phyloP scores from a whole-genome alignment of 129 eudicot genomes.

The Helianthus tuberosus region DNA sequence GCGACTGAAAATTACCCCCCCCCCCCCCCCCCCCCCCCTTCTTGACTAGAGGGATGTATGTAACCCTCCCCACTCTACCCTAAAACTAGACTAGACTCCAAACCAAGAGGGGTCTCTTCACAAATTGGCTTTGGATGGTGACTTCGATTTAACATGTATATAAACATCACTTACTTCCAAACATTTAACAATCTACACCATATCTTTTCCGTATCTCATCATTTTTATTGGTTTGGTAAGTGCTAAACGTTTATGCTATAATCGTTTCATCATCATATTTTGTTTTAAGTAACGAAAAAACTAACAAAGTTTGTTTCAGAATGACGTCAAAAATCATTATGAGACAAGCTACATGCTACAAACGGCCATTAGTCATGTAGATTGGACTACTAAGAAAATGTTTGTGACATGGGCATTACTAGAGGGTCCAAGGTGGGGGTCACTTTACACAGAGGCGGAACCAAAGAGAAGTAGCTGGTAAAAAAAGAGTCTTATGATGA shows the following conservation, averaged over 20 bases:
- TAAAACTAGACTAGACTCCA: slow-evolving; percentile 28
- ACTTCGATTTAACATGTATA: slow-evolving; percentile 30
- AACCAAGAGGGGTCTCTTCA: slow-evolving; percentile 31
- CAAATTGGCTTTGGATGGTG: slow-evolving; percentile 35
- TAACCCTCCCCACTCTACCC: slow-evolving; percentile 26
- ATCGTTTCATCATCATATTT: not conserved
- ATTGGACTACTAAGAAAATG: not conserved
- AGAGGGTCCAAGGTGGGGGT: not conserved
- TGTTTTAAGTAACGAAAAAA: not conserved
- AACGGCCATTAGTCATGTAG: not conserved
- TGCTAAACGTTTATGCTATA: not conserved
- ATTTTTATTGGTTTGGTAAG: not conserved
- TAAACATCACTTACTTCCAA: slow-evolving; percentile 34
- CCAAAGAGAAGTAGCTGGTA: too few relatives aligned
- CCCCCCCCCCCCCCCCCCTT: too few relatives aligned
- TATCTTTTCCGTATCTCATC: slow-evolving; percentile 23
- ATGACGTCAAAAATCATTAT: not conserved
- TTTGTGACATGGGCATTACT: not conserved
- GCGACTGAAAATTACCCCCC: slow-evolving; percentile 13
- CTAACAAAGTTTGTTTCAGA: not conserved
- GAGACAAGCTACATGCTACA: not conserved
- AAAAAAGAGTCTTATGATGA: too few relatives aligned
- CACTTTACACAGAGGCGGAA: not conserved
- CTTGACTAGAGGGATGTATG: too few relatives aligned
- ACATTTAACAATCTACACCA: slow-evolving; percentile 30